These are phyloP conservation scores for Colletotrichum sansevieriae DNA, from an alignment of 2,329 filamentous ascomycete genomes.

Conservation along the genomic window DNA sequence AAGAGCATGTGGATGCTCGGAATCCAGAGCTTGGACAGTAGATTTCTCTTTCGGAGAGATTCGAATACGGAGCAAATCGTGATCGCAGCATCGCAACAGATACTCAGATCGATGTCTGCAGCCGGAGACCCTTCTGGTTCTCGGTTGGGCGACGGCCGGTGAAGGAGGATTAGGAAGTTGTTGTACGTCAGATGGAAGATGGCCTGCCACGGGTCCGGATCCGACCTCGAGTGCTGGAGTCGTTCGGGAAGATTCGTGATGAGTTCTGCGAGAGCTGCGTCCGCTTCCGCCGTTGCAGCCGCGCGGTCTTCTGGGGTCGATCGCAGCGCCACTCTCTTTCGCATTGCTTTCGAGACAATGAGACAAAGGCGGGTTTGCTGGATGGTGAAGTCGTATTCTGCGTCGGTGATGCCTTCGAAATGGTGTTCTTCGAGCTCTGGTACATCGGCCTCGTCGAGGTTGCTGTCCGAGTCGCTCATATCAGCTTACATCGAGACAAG, in stretches of 20 bases:
- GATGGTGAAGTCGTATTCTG: conserved; percentile 59
- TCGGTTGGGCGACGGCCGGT: conserved; percentile 46
- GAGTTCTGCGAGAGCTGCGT: conserved; percentile 49
- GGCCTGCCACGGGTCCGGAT: conserved; percentile 48
- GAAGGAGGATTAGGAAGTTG: conserved; percentile 52
- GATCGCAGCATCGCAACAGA: conserved; percentile 49
- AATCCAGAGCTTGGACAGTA: conserved; percentile 47
- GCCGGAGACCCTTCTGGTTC: conserved; percentile 25
- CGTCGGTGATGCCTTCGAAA: conserved; percentile 57
- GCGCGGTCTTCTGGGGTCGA: conserved; percentile 43
- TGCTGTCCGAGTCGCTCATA: conserved; percentile 44
- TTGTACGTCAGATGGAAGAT: conserved; percentile 53
- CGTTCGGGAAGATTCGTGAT: conserved; percentile 47
- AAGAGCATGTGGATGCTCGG: conserved; percentile 48
- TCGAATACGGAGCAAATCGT: conserved; percentile 49
- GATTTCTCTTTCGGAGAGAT: conserved; percentile 44
- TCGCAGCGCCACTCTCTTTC: conserved; percentile 41
- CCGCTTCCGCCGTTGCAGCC: conserved; percentile 48
- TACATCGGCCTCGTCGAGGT: conserved; percentile 65
- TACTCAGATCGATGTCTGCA: conserved; percentile 46
- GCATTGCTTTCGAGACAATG: conserved; percentile 58
- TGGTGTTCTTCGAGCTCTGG: conserved; percentile 57
- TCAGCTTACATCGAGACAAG: neutral
- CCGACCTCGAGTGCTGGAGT: conserved; percentile 44
- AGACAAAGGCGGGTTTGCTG: conserved; percentile 64